phyloP scores from a whole-genome alignment of 805 yeast species.

The Teunomyces funiuensis region DNA sequence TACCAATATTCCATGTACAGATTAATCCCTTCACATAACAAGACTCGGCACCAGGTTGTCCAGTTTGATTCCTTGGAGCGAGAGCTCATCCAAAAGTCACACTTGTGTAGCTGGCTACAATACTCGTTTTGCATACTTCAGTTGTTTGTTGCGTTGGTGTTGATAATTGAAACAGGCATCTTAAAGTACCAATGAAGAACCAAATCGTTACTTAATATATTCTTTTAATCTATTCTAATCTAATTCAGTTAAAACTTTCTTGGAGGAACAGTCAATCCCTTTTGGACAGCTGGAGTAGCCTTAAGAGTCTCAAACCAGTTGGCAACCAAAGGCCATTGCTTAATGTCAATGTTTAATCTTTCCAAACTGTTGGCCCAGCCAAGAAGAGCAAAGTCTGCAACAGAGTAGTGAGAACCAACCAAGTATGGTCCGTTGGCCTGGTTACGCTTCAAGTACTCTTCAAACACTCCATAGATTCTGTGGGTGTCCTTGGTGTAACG shows the following conservation, averaged over 20 bases:
- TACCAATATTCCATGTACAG: slow-evolving; percentile 2
- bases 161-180: slow-evolving; percentile 1
- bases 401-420: slow-evolving; percentile 58
- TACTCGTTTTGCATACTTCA: neutral
- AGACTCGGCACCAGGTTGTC: neutral
- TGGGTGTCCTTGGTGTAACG: slow-evolving; percentile 52
- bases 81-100: slow-evolving; percentile 1
- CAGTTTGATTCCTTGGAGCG: slow-evolving; percentile 1
- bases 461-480: slow-evolving; percentile 55
- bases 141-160: neutral
- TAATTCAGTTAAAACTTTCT: slow-evolving; percentile 1
- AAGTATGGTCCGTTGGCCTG: slow-evolving; percentile 40
- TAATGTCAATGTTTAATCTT: slow-evolving; percentile 28
- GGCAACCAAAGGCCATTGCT: slow-evolving; percentile 38
- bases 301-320: slow-evolving; percentile 43
- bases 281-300: slow-evolving; percentile 22
- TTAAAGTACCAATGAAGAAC: neutral
- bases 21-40: neutral
- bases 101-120: neutral
- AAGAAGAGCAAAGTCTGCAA: slow-evolving; percentile 55
- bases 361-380: slow-evolving; percentile 41
- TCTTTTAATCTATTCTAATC: neutral
- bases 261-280: slow-evolving; percentile 22
- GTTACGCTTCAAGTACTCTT: slow-evolving; percentile 48
- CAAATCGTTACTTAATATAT: neutral